Percentiles rank a stretch among this genome's conserved stretches.
phyloP scores from a whole-genome alignment of 2,329 filamentous ascomycete species.

The Furcasterigmium furcatum region DNA sequence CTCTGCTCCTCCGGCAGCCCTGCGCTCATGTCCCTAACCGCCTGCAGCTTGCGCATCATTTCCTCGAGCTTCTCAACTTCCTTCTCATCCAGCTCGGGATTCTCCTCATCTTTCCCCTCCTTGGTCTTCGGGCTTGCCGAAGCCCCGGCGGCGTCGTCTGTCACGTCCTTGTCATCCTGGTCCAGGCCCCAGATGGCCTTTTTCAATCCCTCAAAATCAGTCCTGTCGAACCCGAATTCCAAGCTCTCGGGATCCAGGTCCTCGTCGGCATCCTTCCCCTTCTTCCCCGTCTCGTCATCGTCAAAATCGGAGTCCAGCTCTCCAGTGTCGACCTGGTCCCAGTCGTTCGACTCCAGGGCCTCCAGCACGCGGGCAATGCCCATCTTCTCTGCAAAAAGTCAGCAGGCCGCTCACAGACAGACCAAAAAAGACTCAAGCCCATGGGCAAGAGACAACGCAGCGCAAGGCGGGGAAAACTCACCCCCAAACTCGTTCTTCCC shows the following conservation, averaged over 20 bases:
- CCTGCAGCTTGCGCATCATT: slow-evolving; percentile 64
- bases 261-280: slow-evolving; percentile 22
- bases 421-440: not conserved
- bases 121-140: too few species aligned
- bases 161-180: slow-evolving; percentile 15
- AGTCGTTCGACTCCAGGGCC: slow-evolving; percentile 64
- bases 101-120: slow-evolving; percentile 10
- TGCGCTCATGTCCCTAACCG: slow-evolving; percentile 55
- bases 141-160: slow-evolving; percentile 1
- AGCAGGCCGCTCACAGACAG: not conserved
- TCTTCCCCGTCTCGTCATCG: slow-evolving; percentile 22
- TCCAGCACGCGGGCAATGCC: slow-evolving; percentile 58
- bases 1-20: slow-evolving; percentile 59
- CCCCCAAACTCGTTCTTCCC: slow-evolving; percentile 57
- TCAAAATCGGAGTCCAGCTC: slow-evolving; percentile 18
- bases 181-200: slow-evolving; percentile 46
- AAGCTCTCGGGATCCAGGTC: slow-evolving; percentile 43
- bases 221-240: slow-evolving; percentile 48
- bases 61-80: slow-evolving; percentile 57
- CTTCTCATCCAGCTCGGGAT: slow-evolving; percentile 33
- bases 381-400: slow-evolving; percentile 43
- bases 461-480: slow-evolving; percentile 27
- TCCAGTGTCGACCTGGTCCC: slow-evolving; percentile 36
- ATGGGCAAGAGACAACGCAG: not conserved
- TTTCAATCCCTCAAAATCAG: slow-evolving; percentile 49